Evolutionary conservation across 2,329 filamentous ascomycete genomes (phyloP).

Genomic region (Pseudocercospora crystallina): DNA sequence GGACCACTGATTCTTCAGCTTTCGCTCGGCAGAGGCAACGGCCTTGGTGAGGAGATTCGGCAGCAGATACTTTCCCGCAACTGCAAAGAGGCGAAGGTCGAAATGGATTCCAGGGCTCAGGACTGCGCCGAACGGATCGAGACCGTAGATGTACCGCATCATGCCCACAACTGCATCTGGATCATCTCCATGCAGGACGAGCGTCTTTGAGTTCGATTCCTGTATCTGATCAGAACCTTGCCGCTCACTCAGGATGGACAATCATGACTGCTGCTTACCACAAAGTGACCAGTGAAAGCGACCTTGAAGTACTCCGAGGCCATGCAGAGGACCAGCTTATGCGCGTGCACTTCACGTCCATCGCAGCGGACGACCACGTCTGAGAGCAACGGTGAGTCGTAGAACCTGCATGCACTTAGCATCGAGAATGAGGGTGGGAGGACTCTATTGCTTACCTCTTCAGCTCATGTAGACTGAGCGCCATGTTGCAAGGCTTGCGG

Average conservation of each 20-base stretch:
- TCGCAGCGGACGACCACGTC: conserved; percentile 6
- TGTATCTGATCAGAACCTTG: neutral
- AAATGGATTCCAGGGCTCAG: neutral
- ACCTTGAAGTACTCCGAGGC: conserved; percentile 7
- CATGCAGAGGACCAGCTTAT: conserved; percentile 9
- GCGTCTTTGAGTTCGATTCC: neutral
- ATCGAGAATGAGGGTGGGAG: too few species aligned
- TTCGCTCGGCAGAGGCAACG: neutral
- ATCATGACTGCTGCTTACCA: neutral
- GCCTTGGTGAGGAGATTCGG: neutral
- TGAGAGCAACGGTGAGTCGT: neutral
- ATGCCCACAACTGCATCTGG: conserved; percentile 8
- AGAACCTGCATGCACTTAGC: neutral
- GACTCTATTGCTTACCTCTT: too few species aligned
- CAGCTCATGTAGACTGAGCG: too few species aligned
- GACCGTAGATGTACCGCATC: conserved; percentile 10
- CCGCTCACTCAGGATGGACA: too few species aligned
- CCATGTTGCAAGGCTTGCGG: too few species aligned
- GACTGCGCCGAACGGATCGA: neutral
- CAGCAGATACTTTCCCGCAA: conserved; percentile 12
- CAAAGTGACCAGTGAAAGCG: conserved; percentile 1
- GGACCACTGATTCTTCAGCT: neutral
- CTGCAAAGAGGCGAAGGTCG: conserved; percentile 5
- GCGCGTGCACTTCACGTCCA: neutral
- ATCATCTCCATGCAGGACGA: conserved; percentile 8